A percentile compares a stretch with the other conserved stretches of the same genome.
phyloP scores from a whole-genome alignment of 2,329 filamentous ascomycete genomes.

The Ophiostoma australiae region DNA sequence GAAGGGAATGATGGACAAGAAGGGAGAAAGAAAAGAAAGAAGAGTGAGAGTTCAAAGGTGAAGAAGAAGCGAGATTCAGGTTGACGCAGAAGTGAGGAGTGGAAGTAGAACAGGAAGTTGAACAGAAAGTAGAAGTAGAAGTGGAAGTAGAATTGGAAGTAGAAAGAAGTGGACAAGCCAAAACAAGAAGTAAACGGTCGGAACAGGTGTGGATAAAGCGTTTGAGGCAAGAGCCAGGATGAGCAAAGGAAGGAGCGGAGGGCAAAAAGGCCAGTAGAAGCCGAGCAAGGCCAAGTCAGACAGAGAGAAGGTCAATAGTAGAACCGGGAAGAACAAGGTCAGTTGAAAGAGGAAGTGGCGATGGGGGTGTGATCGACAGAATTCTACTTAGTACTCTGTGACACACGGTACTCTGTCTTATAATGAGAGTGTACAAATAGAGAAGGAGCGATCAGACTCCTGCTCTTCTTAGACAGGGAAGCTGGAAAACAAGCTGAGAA shows the following conservation, averaged over 20 bases:
- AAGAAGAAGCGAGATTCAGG: not conserved
- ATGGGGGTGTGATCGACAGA: slow-evolving; percentile 5
- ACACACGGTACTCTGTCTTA: not conserved
- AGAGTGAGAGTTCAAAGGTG: slow-evolving; percentile 4
- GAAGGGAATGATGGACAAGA: not conserved
- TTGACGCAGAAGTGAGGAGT: not conserved
- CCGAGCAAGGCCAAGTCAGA: no score
- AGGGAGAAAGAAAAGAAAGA: slow-evolving; percentile 1
- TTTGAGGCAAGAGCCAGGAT: not conserved
- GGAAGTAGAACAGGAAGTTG: not conserved
- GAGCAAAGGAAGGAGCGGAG: not conserved
- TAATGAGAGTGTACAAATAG: not conserved
- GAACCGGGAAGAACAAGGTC: slow-evolving; percentile 1
- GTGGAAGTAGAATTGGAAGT: not conserved
- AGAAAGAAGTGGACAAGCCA: not conserved
- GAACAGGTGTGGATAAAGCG: not conserved
- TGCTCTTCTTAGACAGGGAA: not conserved
- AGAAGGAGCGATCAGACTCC: not conserved
- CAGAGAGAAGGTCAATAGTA: not conserved
- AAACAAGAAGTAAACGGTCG: slow-evolving; percentile 3
- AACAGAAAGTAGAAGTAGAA: not conserved
- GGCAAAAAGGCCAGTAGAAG: not conserved
- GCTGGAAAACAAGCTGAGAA: slow-evolving; percentile 7
- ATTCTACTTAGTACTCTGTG: not conserved
- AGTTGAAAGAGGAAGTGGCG: slow-evolving; percentile 9